Percentiles rank a stretch among this genome's conserved stretches.
These are phyloP conservation scores for Poronia punctata DNA, from an alignment of 495 filamentous ascomycete species.

Conservation along the genomic window DNA sequence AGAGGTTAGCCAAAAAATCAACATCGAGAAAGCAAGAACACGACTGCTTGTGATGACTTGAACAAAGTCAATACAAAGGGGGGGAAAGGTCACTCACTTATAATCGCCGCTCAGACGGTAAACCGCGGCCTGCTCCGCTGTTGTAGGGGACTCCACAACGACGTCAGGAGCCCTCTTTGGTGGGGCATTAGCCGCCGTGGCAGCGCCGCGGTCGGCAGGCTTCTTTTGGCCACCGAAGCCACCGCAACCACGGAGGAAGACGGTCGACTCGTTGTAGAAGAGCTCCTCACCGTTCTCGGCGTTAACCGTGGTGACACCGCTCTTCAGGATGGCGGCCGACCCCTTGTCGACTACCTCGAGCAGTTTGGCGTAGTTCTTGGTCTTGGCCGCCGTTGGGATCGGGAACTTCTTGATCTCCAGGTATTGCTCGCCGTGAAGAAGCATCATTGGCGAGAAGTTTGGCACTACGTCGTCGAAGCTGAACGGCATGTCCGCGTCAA, in stretches of 20 bases:
- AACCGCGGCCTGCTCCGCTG: conserved; percentile 88
- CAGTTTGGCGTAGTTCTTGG: conserved; percentile 76
- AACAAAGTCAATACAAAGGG: not conserved
- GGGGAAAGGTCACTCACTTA: conserved; percentile 32
- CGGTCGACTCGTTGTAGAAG: conserved; percentile 92
- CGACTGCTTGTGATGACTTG: not conserved
- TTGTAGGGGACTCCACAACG: conserved; percentile 82
- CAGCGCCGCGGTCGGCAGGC: conserved; percentile 67
- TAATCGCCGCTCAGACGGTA: conserved; percentile 92
- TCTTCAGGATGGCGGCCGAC: conserved; percentile 76
- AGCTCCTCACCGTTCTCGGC: conserved; percentile 84
- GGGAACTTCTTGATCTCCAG: conserved; percentile 92
- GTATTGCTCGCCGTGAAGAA: conserved; percentile 98
- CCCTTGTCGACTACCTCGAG: conserved; percentile 96
- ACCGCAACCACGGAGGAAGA: conserved; percentile 87
- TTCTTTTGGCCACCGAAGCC: conserved; percentile 87
- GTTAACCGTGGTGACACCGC: conserved; percentile 65
- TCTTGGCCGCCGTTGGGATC: conserved; percentile 78
- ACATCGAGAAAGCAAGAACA: not conserved
- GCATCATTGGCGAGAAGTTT: conserved; percentile 98
- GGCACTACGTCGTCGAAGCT: conserved; percentile 76
- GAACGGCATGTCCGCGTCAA: conserved; percentile 78
- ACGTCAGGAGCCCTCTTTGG: conserved; percentile 72
- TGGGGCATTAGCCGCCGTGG: conserved; percentile 69
- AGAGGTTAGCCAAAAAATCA: conserved; percentile 1